Base-by-base conservation (phyloP, 768 basidiomycete species). In the Trametes elegans region DNA sequence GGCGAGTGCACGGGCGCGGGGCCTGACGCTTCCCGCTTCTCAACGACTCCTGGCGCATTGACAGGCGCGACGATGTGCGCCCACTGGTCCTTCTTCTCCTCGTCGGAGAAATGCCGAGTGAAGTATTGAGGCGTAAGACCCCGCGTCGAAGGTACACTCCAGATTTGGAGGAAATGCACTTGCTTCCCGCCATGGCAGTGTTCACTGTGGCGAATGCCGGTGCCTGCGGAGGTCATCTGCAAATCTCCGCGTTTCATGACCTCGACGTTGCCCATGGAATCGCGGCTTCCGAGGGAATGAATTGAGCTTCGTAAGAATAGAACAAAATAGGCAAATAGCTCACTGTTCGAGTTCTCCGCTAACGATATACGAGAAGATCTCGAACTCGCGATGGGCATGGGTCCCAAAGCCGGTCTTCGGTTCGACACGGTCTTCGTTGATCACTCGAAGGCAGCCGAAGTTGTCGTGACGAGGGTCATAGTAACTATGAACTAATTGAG, bases 371-470 rank as follows among this genome's bases (percentile, higher is more conserved):
- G 86, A 87, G 73, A 94, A 97, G 58, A 97, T 98, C 64, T 97
- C 93, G 61, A 90, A 91, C 67, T 90, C 87, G 28, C 82, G 77
- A 65, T 95, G 93, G 6, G 79, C 77, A 70, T 94, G 91, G 0
- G 85, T 87, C 2, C 90, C 93, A 60, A 98, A 98, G 0, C 96
- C 96, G 16, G 82, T 85, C 16, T 71, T 64, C 6, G 87, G 73
- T 4, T 78, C 79, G 35, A 95, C 89, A n/a, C 90, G 85, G 63
- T 93, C 92, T 70, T 97, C 94, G 72, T 97, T 97, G 70, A 98
- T 86, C 31, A 98, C 90, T 8, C 94, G 82, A 1, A 98, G 80
- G 14, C 82, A 63, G 1, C 94, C 90, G 60, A 83, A 95, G 1
- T 74, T 71, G 40, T 82, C 75, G 59, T 84, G 84, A 1, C 72